Evolutionary conservation across 2,329 filamentous ascomycete species (phyloP).

Genomic region (Zalaria obscura): DNA sequence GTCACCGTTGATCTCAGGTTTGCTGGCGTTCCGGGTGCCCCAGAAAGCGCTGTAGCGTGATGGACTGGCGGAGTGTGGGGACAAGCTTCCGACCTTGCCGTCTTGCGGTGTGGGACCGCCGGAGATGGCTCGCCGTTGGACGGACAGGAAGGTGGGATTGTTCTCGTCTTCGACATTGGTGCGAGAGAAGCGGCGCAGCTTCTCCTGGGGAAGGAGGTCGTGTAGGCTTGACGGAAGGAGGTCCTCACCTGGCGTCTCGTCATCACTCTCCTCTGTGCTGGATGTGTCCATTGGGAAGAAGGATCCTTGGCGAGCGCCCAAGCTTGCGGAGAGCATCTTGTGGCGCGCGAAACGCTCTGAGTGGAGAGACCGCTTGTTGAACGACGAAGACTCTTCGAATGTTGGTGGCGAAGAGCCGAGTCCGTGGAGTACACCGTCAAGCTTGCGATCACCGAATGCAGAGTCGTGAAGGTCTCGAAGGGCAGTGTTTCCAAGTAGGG

Average conservation of each 20-base stretch:
- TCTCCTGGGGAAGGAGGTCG: slow-evolving; percentile 48
- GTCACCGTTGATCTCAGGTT: slow-evolving; percentile 31
- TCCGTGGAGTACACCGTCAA: slow-evolving; percentile 21
- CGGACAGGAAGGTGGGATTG: slow-evolving; percentile 19
- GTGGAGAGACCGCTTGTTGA: slow-evolving; percentile 48
- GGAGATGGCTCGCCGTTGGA: slow-evolving; percentile 25
- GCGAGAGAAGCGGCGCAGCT: slow-evolving; percentile 43
- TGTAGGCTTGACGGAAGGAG: slow-evolving; percentile 61
- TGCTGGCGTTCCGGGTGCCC: slow-evolving; percentile 32
- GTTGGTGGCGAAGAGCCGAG: slow-evolving; percentile 45
- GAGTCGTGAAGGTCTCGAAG: slow-evolving; percentile 48
- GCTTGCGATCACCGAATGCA: slow-evolving; percentile 45
- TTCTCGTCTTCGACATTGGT: slow-evolving; percentile 39
- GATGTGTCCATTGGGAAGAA: slow-evolving; percentile 22
- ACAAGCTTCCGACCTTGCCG: slow-evolving; percentile 29
- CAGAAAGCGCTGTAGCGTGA: slow-evolving; percentile 48
- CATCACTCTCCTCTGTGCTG: slow-evolving; percentile 41
- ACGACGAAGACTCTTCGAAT: slow-evolving; percentile 53
- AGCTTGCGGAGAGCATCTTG: slow-evolving; percentile 46
- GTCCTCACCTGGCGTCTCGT: slow-evolving; percentile 82
- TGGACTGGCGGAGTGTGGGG: slow-evolving; percentile 42
- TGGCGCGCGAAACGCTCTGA: slow-evolving; percentile 49
- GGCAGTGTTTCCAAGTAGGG: slow-evolving; percentile 18
- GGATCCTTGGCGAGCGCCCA: slow-evolving; percentile 28
- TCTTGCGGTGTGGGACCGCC: slow-evolving; percentile 23